Conservation (phyloP, 1,284 basidiomycete species). For the Neolentinus lepideus region DNA sequence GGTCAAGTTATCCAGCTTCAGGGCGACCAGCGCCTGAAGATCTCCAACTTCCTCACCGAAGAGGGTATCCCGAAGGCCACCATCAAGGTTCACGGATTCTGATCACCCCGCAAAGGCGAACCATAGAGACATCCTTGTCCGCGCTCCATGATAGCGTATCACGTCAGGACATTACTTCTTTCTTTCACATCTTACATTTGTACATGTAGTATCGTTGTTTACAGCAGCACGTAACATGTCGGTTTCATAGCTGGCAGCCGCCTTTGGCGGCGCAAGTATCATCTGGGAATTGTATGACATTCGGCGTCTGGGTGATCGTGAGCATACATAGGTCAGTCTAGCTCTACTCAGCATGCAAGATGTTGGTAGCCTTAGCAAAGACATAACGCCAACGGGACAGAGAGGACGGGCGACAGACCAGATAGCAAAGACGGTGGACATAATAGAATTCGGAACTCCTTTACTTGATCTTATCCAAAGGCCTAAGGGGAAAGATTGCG, state of each 20-base stretch:
- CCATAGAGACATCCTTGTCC: neutral
- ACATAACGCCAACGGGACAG: too few relatives aligned
- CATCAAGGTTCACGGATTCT: slow-evolving; percentile 89
- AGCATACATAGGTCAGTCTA: too few relatives aligned
- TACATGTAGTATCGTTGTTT: neutral
- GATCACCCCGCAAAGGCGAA: slow-evolving; percentile 16
- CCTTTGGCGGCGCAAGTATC: too few relatives aligned
- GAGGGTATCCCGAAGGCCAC: slow-evolving; percentile 67
- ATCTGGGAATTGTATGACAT: too few relatives aligned
- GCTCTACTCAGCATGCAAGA: too few relatives aligned
- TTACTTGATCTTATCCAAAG: slow-evolving; percentile 67
- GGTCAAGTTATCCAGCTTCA: slow-evolving; percentile 99
- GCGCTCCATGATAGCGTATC: slow-evolving; percentile 7
- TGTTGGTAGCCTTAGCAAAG: too few relatives aligned
- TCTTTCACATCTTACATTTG: neutral
- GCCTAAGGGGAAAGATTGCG: slow-evolving; percentile 28
- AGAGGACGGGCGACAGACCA: neutral
- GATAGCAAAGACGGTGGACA: neutral
- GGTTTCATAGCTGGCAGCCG: too few relatives aligned
- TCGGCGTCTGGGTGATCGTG: too few relatives aligned
- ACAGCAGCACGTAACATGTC: neutral
- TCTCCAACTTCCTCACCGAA: slow-evolving; percentile 79
- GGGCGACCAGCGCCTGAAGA: slow-evolving; percentile 95
- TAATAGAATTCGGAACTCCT: neutral
- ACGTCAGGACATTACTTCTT: neutral